Evolutionary conservation across 1,139 yeast species (phyloP).

Genomic region (Suhomyces wounanorum): DNA sequence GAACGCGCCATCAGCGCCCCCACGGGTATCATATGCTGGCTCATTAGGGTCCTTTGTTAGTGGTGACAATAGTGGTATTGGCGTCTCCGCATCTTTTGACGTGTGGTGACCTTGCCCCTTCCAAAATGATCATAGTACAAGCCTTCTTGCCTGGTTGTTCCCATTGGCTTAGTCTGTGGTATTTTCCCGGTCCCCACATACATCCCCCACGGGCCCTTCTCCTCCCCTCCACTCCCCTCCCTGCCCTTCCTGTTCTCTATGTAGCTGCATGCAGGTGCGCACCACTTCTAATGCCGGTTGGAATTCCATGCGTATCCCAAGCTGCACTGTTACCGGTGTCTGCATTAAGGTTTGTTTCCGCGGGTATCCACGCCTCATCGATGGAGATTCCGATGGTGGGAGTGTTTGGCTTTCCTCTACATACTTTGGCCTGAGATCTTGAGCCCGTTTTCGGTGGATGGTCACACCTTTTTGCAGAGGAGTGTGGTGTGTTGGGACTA

Average conservation of each 20-base stretch:
- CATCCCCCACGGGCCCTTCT: background rate
- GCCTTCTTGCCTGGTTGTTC: no score
- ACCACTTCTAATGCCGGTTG: background rate
- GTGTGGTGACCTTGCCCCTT: background rate
- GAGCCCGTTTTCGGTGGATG: background rate
- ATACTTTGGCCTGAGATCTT: background rate
- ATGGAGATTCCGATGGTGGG: background rate
- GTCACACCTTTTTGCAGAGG: background rate
- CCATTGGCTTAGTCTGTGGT: background rate
- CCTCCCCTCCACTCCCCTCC: background rate
- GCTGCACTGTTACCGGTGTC: background rate
- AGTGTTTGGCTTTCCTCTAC: background rate
- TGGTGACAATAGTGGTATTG: background rate
- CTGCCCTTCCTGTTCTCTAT: background rate
- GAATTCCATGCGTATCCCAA: background rate
- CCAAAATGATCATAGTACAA: background rate
- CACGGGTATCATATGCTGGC: background rate
- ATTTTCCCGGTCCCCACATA: background rate
- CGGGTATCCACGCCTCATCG: background rate
- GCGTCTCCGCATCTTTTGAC: background rate
- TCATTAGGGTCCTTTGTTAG: background rate
- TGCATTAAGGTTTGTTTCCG: background rate
- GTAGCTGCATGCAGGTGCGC: background rate
- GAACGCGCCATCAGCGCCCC: no score
- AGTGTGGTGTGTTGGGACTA: background rate